Evolutionary conservation across 164 flowering plant species (phyloP), one percentile per base, ranked within the genome.

Genomic region (Vitis riparia): DNA sequence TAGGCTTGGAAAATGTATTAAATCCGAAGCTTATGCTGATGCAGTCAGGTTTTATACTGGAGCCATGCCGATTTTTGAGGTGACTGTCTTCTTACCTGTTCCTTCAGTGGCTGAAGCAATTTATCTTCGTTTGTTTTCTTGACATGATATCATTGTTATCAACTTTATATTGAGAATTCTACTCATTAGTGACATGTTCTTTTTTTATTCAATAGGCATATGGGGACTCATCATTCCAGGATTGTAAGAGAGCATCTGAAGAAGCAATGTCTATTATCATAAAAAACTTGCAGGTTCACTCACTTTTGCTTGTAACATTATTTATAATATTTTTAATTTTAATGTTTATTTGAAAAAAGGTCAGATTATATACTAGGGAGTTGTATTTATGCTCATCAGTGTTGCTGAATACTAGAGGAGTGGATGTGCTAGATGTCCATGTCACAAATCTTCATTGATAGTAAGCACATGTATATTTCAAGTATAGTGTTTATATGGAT

Each of bases 61-160:
- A 68, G 99, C 99, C 59, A 85, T 84, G 89, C 99, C 99, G 55
- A 93, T 96, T 74, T 91, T 96, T 73, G 84, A 89, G 99, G 99
- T 96, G 65, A 64, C 4, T 53, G 62, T 59, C 15, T 78, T 59
- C 16, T 49, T 65, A 37, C 29, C 23, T 65, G 17, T 15, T 50
- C 9, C 37, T 66, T 59, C 27, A 56, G 8, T 63, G 47, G 27
- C 37, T 51, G 1, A 8, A 8, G 59, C 60, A 8, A 8, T 56
- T 8, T 8, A 5, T 61, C 67, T 14, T 56, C 6, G 27, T 13
- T 59, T 27, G 10, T 52, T 47, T 59, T 50, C 55, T 52, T 23
- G 27, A 23, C 27, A 23, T 23, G 27, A 23, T 23, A 23, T 23
- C 27, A 23, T 23, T 23, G 27, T 23, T 23, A 23, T 23, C 27